Base-by-base conservation (phyloP, 1,139 yeast species). In the Insectozyma bohioensis region DNA sequence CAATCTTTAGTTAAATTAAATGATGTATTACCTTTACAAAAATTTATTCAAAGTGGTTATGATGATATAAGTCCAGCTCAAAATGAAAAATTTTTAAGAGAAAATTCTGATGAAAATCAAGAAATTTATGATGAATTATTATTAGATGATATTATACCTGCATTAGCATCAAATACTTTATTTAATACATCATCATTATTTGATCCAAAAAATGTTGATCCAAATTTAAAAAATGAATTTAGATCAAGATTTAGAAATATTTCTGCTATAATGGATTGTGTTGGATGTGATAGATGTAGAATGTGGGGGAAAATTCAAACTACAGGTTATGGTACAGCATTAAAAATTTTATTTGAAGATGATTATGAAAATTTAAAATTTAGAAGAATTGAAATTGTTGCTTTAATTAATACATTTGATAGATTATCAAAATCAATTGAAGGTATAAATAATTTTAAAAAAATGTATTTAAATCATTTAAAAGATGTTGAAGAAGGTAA, bases 291-390 rank as follows among this genome's bases (percentile, higher is more conserved):
- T 57, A 75, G 97, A 55, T 92, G 98, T 58, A 77, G 97, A 52
- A 69, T 94, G 63, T 92, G 98, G 98, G 98, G 98, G 12, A 92
- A 94, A 59, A 75, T 92, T 17, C 98, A 92, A 64, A 87, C 95
- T 2, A 87, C 94, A 13, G 98, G 98, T 16, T 92, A 92, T 56
- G 98, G 97, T 15, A 92, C 98, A 12, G 95, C 97, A 2, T 72
- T 94, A 52, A 92, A 92, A 60, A 74, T 90, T 16, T 65, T 92
- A 40, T 87, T 92, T 54, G 98, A 92, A 56, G 74, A 84, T 39
- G 80, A 78, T 30, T 63, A 60, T 28, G 61, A 67, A 24, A 43
- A 36, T 29, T 55, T 67, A 41, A 65, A 68, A 36, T 73, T 88
- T 51, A 78, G 90, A 34, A 80, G 95, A 48, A 80, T 86, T 40